Evolutionary conservation across 1,284 basidiomycete genomes (phyloP), one percentile per base, ranked within the genome.

Genomic region (Psilocybe mexicana): DNA sequence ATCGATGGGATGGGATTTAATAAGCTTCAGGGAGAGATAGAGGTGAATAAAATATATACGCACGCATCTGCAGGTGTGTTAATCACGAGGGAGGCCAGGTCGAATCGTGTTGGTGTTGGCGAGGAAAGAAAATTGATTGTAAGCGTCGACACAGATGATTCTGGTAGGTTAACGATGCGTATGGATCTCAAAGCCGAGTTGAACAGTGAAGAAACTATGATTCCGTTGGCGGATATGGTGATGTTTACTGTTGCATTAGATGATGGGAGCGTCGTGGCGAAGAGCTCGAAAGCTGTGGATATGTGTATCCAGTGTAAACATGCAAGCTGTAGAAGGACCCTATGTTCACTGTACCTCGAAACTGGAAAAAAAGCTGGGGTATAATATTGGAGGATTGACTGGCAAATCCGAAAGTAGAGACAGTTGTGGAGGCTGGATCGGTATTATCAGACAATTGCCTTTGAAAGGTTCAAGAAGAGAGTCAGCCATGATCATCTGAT

Each of bases 171-270:
- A 0, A 78, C 62, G 30, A 77, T 63, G 6, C 71, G 71, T n/a
- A 75, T 65, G 25, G 72, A 71, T 23, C 69, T 72, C 26, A 73
- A 58, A 12, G 73, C 69, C 1, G 77, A 72, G 57, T 76, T 69
- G 54, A 78, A 72, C 14, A 62, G 28, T 38, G 70, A 62, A 24
- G 62, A 67, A 35, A 75, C 61, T 4, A 71, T 66, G 0, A 67
- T 70, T 30, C 71, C 70, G 28, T 76, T 67, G 14, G 76, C 74
- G 4, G 79, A 76, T 43, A 82, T 62, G 0, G 81, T 79, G 45
- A 84, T 67, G 58, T 83, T 83, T 57, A 79, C 70, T 10, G 76
- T 79, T 3, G 83, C 81, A 55, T 81, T 83, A 2, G 82, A 82
- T 1, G 66, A 60, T 10, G 70, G 47, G 3, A 79, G 77, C 12